phyloP scores from a whole-genome alignment of 2,329 filamentous ascomycete species.

The Fusarium luffae region DNA sequence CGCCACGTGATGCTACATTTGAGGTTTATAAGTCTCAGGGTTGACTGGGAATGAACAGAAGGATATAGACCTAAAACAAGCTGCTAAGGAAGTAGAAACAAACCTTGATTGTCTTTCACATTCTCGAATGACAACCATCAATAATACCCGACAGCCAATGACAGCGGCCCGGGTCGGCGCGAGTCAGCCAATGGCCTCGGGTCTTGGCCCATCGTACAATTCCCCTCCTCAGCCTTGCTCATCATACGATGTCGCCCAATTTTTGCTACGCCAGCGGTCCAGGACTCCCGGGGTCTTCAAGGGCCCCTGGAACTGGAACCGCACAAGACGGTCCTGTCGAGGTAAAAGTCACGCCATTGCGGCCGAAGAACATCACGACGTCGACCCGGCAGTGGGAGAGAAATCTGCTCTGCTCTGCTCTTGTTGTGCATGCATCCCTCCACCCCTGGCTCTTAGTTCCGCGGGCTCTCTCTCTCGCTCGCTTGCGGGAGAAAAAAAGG shows the following conservation, averaged over 20 bases:
- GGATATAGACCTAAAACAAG: conserved; percentile 8
- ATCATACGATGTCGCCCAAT: conserved; percentile 54
- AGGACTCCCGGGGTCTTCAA: conserved; percentile 37
- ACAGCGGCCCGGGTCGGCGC: conserved; percentile 18
- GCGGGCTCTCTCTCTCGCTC: conserved; percentile 6
- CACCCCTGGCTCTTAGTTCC: conserved; percentile 5
- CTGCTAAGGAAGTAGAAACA: conserved; percentile 17
- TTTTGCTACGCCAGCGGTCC: conserved; percentile 46
- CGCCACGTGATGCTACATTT: conserved; percentile 19
- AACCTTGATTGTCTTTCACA: conserved; percentile 8
- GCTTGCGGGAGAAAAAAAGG: conserved; percentile 25
- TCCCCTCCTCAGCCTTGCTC: conserved; percentile 52
- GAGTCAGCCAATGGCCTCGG: conserved; percentile 38
- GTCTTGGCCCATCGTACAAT: conserved; percentile 48
- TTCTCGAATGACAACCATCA: conserved; percentile 26
- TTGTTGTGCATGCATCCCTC: conserved; percentile 10
- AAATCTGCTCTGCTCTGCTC: conserved; percentile 21
- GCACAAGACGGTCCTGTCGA: conserved; percentile 41
- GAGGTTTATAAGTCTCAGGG: background rate
- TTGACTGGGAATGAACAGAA: background rate
- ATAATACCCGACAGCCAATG: conserved; percentile 20
- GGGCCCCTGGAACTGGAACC: conserved; percentile 42
- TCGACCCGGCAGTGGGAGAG: conserved; percentile 40
- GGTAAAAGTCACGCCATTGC: conserved; percentile 48
- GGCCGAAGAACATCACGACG: conserved; percentile 45